Evolutionary conservation across 2,329 filamentous ascomycete species (phyloP).

Genomic region (Arthrobotrys sinensis): DNA sequence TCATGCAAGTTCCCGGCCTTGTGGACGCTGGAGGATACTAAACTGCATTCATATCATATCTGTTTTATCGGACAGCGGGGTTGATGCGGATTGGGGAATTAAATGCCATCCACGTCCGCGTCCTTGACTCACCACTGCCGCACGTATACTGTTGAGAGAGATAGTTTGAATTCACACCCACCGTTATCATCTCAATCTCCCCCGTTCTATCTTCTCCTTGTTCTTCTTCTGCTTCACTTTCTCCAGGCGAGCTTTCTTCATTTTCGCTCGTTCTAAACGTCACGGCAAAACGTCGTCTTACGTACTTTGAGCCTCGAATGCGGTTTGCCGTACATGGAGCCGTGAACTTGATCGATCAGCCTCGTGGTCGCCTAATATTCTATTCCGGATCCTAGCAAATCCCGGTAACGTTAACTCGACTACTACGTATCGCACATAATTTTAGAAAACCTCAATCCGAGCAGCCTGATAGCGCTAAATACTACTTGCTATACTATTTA

Average conservation of each 20-base stretch:
- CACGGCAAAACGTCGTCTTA: too few relatives aligned
- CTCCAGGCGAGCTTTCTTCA: neutral
- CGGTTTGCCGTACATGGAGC: too few relatives aligned
- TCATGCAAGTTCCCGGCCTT: too few relatives aligned
- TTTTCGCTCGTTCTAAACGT: too few relatives aligned
- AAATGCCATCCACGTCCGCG: too few relatives aligned
- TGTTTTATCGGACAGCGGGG: too few relatives aligned
- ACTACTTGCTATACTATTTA: too few relatives aligned
- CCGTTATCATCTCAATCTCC: slow-evolving; percentile 6
- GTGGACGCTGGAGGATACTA: too few relatives aligned
- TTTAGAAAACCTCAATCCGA: neutral
- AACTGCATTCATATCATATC: too few relatives aligned
- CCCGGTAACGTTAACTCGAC: neutral
- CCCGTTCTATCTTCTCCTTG: neutral
- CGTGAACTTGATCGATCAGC: neutral
- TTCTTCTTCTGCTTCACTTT: neutral
- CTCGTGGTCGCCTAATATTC: slow-evolving; percentile 18
- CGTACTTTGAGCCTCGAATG: too few relatives aligned
- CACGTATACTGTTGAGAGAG: neutral
- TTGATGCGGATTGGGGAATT: too few relatives aligned
- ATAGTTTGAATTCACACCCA: neutral
- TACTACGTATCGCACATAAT: neutral
- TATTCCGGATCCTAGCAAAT: neutral
- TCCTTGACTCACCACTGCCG: neutral
- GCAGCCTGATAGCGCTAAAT: neutral